phyloP scores from a whole-genome alignment of 306 rosid genomes.

The Quercus gilva region DNA sequence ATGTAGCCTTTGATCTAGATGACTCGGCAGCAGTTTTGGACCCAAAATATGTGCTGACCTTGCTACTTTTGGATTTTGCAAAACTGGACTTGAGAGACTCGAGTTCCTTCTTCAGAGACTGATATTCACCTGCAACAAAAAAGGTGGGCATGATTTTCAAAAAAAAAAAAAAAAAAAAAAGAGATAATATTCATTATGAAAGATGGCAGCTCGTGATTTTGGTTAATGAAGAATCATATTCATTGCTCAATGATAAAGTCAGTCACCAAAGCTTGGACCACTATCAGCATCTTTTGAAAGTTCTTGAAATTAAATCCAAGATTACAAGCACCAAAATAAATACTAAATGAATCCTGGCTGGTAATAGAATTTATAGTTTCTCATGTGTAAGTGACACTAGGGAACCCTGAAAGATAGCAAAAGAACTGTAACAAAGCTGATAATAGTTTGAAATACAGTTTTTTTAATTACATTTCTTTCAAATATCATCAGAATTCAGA shows the following conservation, averaged over 20 bases:
- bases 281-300: neutral
- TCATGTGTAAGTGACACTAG: neutral
- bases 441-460: neutral
- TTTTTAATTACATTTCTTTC: neutral
- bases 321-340: neutral
- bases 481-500: neutral
- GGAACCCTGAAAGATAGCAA: neutral
- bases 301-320: neutral
- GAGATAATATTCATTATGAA: neutral
- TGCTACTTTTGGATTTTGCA: conserved; percentile 10
- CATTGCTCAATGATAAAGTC: neutral
- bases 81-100: conserved; percentile 22
- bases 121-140: conserved; percentile 34
- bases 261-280: neutral
- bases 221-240: neutral
- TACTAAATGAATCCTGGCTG: neutral
- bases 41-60: conserved; percentile 19
- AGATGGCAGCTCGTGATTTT: neutral
- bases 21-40: conserved; percentile 13
- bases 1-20: conserved; percentile 14
- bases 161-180: neutral
- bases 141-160: neutral
- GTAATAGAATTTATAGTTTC: neutral
- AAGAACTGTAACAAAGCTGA: neutral
- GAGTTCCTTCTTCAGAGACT: conserved; percentile 27